Conservation (phyloP, 2,329 filamentous ascomycete species). For the Trichoderma semiorbis region DNA sequence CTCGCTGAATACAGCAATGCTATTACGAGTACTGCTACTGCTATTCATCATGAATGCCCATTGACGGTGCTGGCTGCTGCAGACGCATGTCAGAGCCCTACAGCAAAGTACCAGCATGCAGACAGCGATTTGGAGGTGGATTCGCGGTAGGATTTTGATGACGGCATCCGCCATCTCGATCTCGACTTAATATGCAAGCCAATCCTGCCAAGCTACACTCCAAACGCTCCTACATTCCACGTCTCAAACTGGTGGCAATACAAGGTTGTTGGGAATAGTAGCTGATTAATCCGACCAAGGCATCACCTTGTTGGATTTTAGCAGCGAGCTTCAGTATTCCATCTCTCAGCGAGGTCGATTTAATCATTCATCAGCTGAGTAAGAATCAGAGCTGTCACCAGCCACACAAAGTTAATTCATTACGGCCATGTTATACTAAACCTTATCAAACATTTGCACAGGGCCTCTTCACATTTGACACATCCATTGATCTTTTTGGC, state of each 20-base stretch:
- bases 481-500: not conserved
- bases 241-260: not conserved
- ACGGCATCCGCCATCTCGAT: not conserved
- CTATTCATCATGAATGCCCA: not conserved
- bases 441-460: conserved; percentile 13
- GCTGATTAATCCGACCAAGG: not conserved
- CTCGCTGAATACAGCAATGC: too few relatives aligned
- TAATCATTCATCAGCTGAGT: conserved; percentile 7
- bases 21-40: not conserved
- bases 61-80: not conserved
- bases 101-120: not conserved
- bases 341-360: not conserved
- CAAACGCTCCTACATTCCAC: not conserved
- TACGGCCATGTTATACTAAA: not conserved
- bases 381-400: conserved; percentile 13
- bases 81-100: not conserved
- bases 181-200: not conserved
- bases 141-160: not conserved
- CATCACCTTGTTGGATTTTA: not conserved
- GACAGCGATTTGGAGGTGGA: not conserved
- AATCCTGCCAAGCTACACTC: not conserved
- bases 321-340: not conserved
- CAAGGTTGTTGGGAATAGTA: not conserved
- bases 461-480: not conserved
- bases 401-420: conserved; percentile 10